Base-by-base conservation (phyloP, 2,329 filamentous ascomycete genomes). In the Ophiognomonia clavigignenti-juglandacearum region DNA sequence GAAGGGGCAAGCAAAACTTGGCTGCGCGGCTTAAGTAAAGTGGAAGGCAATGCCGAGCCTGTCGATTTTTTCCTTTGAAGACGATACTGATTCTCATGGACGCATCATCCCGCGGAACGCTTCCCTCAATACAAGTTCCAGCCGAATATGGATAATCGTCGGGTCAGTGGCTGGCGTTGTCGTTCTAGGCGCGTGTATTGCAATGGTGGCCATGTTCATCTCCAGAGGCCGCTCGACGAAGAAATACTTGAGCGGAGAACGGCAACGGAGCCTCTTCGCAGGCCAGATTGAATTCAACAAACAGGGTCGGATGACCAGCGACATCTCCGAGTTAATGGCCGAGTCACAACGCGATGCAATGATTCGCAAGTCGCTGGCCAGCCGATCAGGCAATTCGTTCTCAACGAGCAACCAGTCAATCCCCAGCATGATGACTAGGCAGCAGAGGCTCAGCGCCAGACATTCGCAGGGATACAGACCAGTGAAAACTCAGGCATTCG, bases 351-450 rank as follows among this genome's bases (percentile, higher is more conserved):
- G 70, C 11, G 54, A 57, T 24, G 60, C 57, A 38, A 69, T 73
- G 54, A 73, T 74, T 48, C 64, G 65, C 43, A 74, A 74, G 55
- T 71, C 69, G 3, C 57, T 73, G 1, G 58, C 59, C 24, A 57
- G 50, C 22, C 57, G 61, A 39, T 61, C 59, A 23, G 45, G 46
- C 24, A 27, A 39, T 19, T 46, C 44, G 10, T 47, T 34, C 38
- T 52, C 45, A 11, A 36, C 43, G 16, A 44, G 32, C 29, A 49
- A 31, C 47, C 46, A 35, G 47, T 51, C 6, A 16, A 48, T 31
- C 18, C 20, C 19, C 20, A 32, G 32, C 38, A 32, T 27, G 19
- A 35, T 20, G 22, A 48, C 44, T 40, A 20, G 14, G n/a, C 24
- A 11, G 7, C 46, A 49, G 14, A 46, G 34, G 29, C n/a, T 31